These are phyloP conservation scores for Saraca asoca DNA, from an alignment of 331 rosid species.

Conservation along the genomic window DNA sequence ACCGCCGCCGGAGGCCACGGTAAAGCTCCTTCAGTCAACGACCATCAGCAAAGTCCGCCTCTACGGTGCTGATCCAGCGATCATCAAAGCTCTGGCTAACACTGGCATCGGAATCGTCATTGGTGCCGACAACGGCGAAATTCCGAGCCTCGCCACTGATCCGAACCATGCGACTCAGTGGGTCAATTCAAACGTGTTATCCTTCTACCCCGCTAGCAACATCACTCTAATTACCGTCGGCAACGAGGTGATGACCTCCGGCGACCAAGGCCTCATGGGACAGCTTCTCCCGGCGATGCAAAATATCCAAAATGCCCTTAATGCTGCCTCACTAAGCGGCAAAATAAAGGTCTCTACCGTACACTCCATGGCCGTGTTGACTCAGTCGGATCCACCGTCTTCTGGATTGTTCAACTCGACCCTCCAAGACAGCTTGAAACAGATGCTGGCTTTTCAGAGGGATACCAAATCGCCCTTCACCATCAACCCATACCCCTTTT, in stretches of 20 bases:
- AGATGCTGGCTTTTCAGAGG: slow-evolving; percentile 51
- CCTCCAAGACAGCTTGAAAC: slow-evolving; percentile 42
- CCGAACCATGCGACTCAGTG: slow-evolving; percentile 67
- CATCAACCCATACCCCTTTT: slow-evolving; percentile 83
- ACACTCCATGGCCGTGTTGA: slow-evolving; percentile 77
- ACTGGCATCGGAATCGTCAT: slow-evolving; percentile 66
- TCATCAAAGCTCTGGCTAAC: slow-evolving; percentile 61
- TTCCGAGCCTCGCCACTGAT: slow-evolving; percentile 64
- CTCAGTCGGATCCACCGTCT: slow-evolving; percentile 83
- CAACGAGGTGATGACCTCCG: slow-evolving; percentile 67
- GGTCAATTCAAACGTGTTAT: slow-evolving; percentile 64
- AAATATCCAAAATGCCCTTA: slow-evolving; percentile 71
- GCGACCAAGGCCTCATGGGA: slow-evolving; percentile 51
- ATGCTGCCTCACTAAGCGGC: slow-evolving; percentile 57
- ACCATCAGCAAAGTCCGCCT: slow-evolving; percentile 62
- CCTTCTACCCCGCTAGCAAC: slow-evolving; percentile 69
- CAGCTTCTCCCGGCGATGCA: slow-evolving; percentile 80
- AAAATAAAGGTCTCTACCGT: slow-evolving; percentile 75
- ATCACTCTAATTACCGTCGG: slow-evolving; percentile 75
- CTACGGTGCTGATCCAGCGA: slow-evolving; percentile 68
- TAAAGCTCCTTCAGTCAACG: slow-evolving; percentile 66
- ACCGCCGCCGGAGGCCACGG: slow-evolving; percentile 59
- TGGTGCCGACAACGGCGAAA: slow-evolving; percentile 65
- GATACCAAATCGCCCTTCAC: slow-evolving; percentile 70
- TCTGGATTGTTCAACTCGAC: slow-evolving; percentile 63